A percentile compares a stretch with the other conserved stretches of the same genome.
phyloP scores from a whole-genome alignment of 192 early-diverging fungal genomes.

The Gaertneriomyces sp. region DNA sequence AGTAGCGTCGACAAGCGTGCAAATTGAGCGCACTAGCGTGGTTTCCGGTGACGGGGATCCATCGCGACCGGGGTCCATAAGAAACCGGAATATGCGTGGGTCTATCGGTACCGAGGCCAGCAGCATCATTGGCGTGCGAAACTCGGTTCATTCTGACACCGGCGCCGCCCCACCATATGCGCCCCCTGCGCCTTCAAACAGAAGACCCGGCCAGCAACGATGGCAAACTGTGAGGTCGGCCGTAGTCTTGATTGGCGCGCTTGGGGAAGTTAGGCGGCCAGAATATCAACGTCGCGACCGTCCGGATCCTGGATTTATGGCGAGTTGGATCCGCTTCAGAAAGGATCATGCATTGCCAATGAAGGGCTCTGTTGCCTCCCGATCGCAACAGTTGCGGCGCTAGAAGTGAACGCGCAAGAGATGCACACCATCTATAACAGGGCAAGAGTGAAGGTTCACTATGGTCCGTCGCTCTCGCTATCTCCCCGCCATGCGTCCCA shows the following conservation, averaged over 20 bases:
- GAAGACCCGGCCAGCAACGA: background rate
- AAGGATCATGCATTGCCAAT: conserved; percentile 32
- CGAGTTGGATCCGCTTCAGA: conserved; percentile 45
- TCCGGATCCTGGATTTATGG: conserved; percentile 36
- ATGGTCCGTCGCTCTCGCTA: no score
- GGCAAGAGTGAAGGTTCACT: no score
- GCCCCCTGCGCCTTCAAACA: no score
- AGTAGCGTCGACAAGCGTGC: conserved; percentile 7
- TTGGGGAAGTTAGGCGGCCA: conserved; percentile 29
- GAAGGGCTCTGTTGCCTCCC: conserved; percentile 6
- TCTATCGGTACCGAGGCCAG: background rate
- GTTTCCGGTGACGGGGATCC: background rate
- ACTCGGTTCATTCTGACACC: background rate
- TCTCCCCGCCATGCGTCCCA: no score
- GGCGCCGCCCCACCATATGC: conserved; percentile 9
- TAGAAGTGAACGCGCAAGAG: no score
- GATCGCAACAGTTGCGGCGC: background rate
- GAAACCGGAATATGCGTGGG: background rate
- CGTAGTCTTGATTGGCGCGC: conserved; percentile 41
- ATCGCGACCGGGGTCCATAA: background rate
- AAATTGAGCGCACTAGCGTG: conserved; percentile 16
- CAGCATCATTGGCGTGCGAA: background rate
- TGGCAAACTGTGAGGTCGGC: conserved; percentile 44
- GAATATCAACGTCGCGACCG: conserved; percentile 28
- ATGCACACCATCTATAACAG: no score